phyloP scores from a whole-genome alignment of 768 basidiomycete species.

The Suillus spraguei region DNA sequence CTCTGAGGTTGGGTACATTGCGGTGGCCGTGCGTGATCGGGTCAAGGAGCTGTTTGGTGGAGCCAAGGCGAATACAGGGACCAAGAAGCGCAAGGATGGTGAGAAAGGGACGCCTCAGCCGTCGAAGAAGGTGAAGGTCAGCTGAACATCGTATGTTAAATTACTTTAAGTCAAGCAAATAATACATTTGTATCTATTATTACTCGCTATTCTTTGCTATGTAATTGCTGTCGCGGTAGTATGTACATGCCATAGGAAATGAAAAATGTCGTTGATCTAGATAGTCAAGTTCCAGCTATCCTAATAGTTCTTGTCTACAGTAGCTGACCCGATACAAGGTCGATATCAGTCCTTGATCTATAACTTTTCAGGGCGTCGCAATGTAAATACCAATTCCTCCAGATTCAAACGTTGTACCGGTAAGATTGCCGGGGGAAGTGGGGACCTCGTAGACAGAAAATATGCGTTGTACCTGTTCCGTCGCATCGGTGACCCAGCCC shows the following conservation, averaged over 20 bases:
- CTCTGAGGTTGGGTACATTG: constrained; percentile 74
- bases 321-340: not conserved
- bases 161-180: constrained; percentile 24
- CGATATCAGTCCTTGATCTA: not conserved
- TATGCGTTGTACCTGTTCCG: constrained; percentile 22
- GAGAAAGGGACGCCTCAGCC: constrained; percentile 67
- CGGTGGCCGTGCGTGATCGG: constrained; percentile 51
- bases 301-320: not conserved
- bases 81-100: constrained; percentile 77
- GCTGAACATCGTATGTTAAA: constrained; percentile 36
- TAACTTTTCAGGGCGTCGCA: constrained; percentile 12
- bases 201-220: constrained; percentile 36
- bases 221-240: constrained; percentile 22
- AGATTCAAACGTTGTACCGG: constrained; percentile 19
- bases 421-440: constrained; percentile 14
- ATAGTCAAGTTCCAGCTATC: not conserved
- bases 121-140: constrained; percentile 66
- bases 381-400: constrained; percentile 28
- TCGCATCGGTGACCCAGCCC: constrained; percentile 16
- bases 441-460: constrained; percentile 12
- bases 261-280: not conserved
- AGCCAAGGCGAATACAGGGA: constrained; percentile 39
- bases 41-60: constrained; percentile 56
- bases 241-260: not conserved
- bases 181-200: constrained; percentile 32